Conservation (phyloP, 208 protist genomes). For the Trypanosoma vivax region DNA sequence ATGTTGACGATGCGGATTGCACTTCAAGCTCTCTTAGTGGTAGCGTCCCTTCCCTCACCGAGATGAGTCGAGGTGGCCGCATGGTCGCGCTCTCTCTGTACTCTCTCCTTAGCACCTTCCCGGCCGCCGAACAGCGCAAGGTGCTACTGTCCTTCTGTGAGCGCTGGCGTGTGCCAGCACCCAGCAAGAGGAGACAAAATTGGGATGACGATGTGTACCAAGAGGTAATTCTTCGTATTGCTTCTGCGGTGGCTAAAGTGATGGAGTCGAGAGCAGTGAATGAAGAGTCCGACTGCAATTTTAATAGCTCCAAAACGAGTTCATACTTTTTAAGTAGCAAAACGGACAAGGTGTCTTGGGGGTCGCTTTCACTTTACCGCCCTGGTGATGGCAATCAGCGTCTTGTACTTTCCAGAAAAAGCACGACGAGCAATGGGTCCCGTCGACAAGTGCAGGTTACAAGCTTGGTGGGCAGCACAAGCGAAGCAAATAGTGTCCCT, state of each 20-base stretch:
- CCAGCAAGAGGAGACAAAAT: background rate
- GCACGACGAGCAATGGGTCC: too few relatives aligned
- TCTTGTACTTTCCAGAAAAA: too few relatives aligned
- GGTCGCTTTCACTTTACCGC: too few relatives aligned
- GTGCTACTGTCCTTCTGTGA: background rate
- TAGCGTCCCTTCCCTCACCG: background rate
- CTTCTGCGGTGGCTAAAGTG: background rate
- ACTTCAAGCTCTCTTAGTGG: background rate
- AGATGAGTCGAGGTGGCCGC: background rate
- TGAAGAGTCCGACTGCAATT: too few relatives aligned
- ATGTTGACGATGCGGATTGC: background rate
- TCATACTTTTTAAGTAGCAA: too few relatives aligned
- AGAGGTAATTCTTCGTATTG: background rate
- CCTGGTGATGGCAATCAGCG: too few relatives aligned
- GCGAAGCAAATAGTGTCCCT: too few relatives aligned
- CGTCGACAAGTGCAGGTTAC: too few relatives aligned
- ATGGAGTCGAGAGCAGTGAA: too few relatives aligned
- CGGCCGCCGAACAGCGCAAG: background rate
- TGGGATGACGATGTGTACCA: background rate
- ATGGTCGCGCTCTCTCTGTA: background rate
- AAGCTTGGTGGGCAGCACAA: too few relatives aligned
- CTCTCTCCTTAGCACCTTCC: background rate
- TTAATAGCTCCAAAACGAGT: too few relatives aligned
- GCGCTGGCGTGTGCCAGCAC: background rate
- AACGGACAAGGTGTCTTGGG: too few relatives aligned